phyloP scores from a whole-genome alignment of 139 green algal species.

The Ulvella scutata region DNA sequence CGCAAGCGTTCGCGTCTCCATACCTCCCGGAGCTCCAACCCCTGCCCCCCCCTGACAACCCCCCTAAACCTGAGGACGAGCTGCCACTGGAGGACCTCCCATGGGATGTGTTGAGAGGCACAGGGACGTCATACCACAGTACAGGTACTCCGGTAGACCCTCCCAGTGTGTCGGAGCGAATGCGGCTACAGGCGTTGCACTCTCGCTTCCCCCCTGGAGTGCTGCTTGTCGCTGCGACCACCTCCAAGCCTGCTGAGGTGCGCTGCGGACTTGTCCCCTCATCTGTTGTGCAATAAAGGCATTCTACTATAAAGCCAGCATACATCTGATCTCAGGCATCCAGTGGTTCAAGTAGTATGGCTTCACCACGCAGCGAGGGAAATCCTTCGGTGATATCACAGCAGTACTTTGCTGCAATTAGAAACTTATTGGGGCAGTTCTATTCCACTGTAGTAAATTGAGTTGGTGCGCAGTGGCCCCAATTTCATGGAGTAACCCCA shows the following conservation, averaged over 20 bases:
- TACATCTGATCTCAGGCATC: too few relatives aligned
- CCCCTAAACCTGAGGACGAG: not conserved
- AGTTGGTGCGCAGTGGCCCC: too few relatives aligned
- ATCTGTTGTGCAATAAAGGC: too few relatives aligned
- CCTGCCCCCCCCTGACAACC: not conserved
- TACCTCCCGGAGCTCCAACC: not conserved
- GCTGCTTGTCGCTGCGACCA: constrained; percentile 46
- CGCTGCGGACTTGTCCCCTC: constrained; percentile 10
- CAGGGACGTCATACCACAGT: not conserved
- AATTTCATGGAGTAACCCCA: too few relatives aligned
- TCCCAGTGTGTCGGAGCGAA: not conserved
- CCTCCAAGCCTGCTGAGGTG: constrained; percentile 26
- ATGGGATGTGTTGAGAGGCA: not conserved
- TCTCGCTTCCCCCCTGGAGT: constrained; percentile 12
- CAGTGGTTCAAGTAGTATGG: too few relatives aligned
- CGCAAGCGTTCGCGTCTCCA: not conserved
- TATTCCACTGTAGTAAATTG: too few relatives aligned
- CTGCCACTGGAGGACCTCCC: not conserved
- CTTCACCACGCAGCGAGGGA: too few relatives aligned
- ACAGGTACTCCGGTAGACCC: not conserved
- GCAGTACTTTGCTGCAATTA: too few relatives aligned
- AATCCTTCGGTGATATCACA: too few relatives aligned
- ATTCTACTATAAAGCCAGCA: too few relatives aligned
- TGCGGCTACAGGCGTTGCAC: not conserved
- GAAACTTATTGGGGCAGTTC: too few relatives aligned